Evolutionary conservation across 352 stramenopile species (phyloP).

Genomic region (Pythium pyrilobum): DNA sequence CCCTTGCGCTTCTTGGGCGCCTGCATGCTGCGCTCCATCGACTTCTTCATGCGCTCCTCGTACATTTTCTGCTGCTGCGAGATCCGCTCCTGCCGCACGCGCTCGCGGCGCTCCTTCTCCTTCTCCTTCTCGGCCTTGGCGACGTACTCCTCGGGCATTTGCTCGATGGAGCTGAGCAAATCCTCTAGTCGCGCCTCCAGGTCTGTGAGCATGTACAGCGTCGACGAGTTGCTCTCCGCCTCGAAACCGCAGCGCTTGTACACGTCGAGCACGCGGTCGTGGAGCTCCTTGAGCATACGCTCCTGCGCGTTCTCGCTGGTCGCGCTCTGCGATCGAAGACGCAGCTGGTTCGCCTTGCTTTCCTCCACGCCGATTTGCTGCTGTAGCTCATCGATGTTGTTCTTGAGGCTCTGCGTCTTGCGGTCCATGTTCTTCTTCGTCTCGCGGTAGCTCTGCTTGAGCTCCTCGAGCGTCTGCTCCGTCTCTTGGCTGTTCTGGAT

Average conservation of each 20-base stretch:
- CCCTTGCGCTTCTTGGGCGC: conserved; percentile 91
- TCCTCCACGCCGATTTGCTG: conserved; percentile 86
- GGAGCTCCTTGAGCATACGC: conserved; percentile 84
- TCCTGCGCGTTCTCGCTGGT: conserved; percentile 87
- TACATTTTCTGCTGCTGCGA: conserved; percentile 92
- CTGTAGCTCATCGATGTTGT: conserved; percentile 89
- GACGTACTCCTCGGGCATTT: conserved; percentile 94
- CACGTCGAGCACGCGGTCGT: conserved; percentile 84
- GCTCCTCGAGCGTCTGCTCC: conserved; percentile 92
- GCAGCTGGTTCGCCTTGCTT: conserved; percentile 70
- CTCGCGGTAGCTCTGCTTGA: conserved; percentile 91
- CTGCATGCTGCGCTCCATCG: conserved; percentile 91
- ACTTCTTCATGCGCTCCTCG: conserved; percentile 92
- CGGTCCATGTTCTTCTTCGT: conserved; percentile 88
- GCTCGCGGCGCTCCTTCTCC: conserved; percentile 91
- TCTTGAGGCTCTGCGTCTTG: conserved; percentile 80
- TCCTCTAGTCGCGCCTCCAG: conserved; percentile 90
- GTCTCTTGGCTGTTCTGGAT: conserved; percentile 96
- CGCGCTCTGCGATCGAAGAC: conserved; percentile 54
- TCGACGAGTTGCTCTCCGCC: conserved; percentile 87
- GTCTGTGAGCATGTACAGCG: conserved; percentile 92
- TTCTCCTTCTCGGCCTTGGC: conserved; percentile 93
- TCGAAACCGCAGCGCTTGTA: conserved; percentile 94
- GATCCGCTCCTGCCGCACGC: conserved; percentile 88
- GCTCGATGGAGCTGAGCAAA: conserved; percentile 85